Evolutionary conservation across 2,329 filamentous ascomycete species (phyloP), one percentile per base, ranked within the genome.

Genomic region (Epichloe brachyelytri): DNA sequence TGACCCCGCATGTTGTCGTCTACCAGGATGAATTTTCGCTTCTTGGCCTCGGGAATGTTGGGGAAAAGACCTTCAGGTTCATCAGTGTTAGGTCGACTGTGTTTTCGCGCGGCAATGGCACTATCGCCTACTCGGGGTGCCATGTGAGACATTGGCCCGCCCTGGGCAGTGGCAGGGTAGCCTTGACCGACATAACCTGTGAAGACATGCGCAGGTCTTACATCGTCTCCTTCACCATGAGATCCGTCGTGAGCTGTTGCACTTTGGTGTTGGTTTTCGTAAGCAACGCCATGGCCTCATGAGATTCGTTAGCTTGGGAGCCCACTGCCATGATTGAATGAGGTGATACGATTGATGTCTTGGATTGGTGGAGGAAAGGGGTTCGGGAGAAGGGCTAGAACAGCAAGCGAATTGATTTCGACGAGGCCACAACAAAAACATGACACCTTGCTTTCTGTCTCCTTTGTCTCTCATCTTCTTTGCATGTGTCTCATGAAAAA

Each of bases 21-120:
- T 30, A 97, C 89, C 10, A 97, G 79, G 59, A 97, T 95, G 68
- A 97, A 97, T 68, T 96, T 97, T 64, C 91, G 85, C 62, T 88
- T 88, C 71, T 95, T 95, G 49, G 85, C 83, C 61, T 93, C 88
- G 1, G 90, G 89, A 49, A 95, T 78, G 57, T 93, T 85, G 46
- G 88, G 88, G 66, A 96, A 96, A 43, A 96, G 79, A 46, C 82
- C 81, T 15, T 82, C 78, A 49, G 84, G 71, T 54, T 79, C 77
- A 60, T 83, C 74, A 55, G 76, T 72, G 53, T 77, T 73, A 57
- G 77, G 68, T 46, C 61, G 63, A 54, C 62, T 63, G 51, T 65
- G 62, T 58, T 60, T 65, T 51, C 64, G 66, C 45, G 61, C 66
- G 51, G 63, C 65, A 54, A 68, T 69, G 56, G 60, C 67, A 51